Conservation (phyloP, 2,329 filamentous ascomycete species). For the Parasarocladium wereldwijsianum region DNA sequence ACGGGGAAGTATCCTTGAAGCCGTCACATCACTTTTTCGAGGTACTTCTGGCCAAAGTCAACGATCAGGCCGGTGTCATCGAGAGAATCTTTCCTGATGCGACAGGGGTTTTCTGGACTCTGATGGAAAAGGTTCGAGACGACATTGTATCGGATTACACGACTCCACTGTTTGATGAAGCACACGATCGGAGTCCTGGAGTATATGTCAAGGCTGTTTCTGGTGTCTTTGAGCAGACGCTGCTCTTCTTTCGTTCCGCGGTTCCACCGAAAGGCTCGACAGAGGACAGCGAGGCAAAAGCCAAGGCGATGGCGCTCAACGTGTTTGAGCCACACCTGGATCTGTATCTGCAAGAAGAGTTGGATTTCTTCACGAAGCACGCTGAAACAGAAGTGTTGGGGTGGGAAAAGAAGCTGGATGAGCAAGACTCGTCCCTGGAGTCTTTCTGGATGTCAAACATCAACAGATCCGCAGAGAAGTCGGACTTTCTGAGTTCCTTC, state of each 20-base stretch:
- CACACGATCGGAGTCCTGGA: constrained; percentile 59
- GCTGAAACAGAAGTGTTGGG: constrained; percentile 63
- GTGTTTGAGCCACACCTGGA: constrained; percentile 92
- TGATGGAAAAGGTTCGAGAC: constrained; percentile 71
- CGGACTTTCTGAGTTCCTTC: constrained; percentile 90
- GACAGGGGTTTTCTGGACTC: constrained; percentile 56
- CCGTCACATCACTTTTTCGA: constrained; percentile 75
- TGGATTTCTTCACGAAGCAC: constrained; percentile 67
- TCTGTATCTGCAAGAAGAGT: constrained; percentile 79
- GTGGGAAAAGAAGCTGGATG: constrained; percentile 86
- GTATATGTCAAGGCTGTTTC: constrained; percentile 78
- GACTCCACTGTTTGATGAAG: constrained; percentile 73
- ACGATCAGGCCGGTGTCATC: constrained; percentile 70
- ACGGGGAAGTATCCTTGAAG: constrained; percentile 56
- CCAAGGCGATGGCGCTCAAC: constrained; percentile 51
- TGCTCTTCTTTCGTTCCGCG: constrained; percentile 62
- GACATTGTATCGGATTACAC: constrained; percentile 79
- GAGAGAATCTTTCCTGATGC: constrained; percentile 66
- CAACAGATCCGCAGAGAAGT: constrained; percentile 87
- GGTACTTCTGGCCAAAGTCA: constrained; percentile 56
- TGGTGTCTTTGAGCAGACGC: constrained; percentile 72
- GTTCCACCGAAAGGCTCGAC: constrained; percentile 49
- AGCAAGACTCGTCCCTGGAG: constrained; percentile 81
- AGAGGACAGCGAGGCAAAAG: constrained; percentile 39
- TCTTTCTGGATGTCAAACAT: constrained; percentile 94